phyloP scores from a whole-genome alignment of 331 rosid genomes.

The Ulmus americana region DNA sequence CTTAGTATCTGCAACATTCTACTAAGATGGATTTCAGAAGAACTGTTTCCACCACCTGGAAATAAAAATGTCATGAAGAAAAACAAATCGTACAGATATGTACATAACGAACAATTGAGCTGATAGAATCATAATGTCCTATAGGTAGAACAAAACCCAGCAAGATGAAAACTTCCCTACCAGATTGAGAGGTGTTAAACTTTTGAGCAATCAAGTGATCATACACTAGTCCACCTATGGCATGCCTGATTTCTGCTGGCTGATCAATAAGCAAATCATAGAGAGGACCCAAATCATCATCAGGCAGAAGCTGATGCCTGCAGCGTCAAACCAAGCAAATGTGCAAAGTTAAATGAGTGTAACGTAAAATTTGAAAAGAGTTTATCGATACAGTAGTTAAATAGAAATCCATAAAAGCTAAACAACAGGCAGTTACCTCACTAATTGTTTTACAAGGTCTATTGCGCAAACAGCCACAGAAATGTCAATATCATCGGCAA shows the following conservation, averaged over 20 bases:
- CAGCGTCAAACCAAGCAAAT: constrained; percentile 25
- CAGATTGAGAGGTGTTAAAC: constrained; percentile 63
- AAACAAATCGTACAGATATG: background rate
- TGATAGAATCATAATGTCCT: constrained; percentile 22
- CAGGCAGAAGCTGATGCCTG: constrained; percentile 94
- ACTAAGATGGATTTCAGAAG: constrained; percentile 78
- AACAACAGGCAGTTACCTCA: constrained; percentile 43
- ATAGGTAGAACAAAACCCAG: constrained; percentile 13
- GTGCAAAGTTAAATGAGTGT: constrained; percentile 15
- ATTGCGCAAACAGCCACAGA: constrained; percentile 90
- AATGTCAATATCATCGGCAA: constrained; percentile 88
- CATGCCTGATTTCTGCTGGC: constrained; percentile 91
- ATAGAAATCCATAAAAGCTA: constrained; percentile 9
- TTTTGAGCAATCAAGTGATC: constrained; percentile 93
- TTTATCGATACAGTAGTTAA: constrained; percentile 4
- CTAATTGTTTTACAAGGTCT: constrained; percentile 88
- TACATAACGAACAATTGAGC: constrained; percentile 17
- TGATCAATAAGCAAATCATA: constrained; percentile 90
- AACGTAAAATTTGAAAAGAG: constrained; percentile 10
- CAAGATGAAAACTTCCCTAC: constrained; percentile 43
- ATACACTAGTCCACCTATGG: constrained; percentile 89
- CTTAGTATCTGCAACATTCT: constrained; percentile 88
- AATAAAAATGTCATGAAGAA: constrained; percentile 25
- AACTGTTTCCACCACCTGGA: constrained; percentile 57
- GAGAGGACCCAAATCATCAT: constrained; percentile 89